A percentile compares a stretch with the other conserved stretches of the same genome.
phyloP scores from a whole-genome alignment of 108 stramenopile species.

The Cyclotella atomus region DNA sequence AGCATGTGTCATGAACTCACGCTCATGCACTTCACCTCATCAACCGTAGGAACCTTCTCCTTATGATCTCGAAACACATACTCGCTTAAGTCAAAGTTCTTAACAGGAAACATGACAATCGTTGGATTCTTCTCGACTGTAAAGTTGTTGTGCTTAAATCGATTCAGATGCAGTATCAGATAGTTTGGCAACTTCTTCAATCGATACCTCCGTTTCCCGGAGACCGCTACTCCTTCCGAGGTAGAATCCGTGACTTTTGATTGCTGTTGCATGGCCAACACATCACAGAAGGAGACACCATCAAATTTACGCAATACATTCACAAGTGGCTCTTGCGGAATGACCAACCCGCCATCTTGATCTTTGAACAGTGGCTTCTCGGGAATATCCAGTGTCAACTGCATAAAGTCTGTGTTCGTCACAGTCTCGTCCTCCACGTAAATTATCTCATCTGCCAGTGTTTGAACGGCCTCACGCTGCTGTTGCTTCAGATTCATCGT shows the following conservation, averaged over 20 bases:
- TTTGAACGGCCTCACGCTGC: slow-evolving; percentile 31
- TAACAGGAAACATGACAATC: slow-evolving; percentile 97
- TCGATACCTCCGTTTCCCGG: slow-evolving; percentile 82
- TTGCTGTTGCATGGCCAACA: slow-evolving; percentile 49
- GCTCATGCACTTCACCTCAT: slow-evolving; percentile 74
- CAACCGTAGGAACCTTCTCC: slow-evolving; percentile 61
- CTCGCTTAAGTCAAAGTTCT: slow-evolving; percentile 91
- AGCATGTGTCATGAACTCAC: slow-evolving; percentile 58
- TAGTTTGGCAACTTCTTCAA: slow-evolving; percentile 89
- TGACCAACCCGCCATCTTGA: slow-evolving; percentile 94
- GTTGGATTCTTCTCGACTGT: slow-evolving; percentile 98
- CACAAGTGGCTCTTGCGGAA: slow-evolving; percentile 97
- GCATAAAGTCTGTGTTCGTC: slow-evolving; percentile 80
- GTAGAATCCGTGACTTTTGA: not conserved
- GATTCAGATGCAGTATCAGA: slow-evolving; percentile 88
- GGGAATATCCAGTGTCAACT: slow-evolving; percentile 96
- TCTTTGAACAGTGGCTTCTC: slow-evolving; percentile 98
- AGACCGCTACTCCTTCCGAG: slow-evolving; percentile 41
- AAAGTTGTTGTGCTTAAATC: slow-evolving; percentile 94
- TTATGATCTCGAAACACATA: slow-evolving; percentile 64
- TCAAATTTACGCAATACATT: slow-evolving; percentile 94
- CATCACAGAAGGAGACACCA: slow-evolving; percentile 86
- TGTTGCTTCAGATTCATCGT: slow-evolving; percentile 25
- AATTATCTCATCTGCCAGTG: slow-evolving; percentile 38
- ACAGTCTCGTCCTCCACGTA: slow-evolving; percentile 63